Evolutionary conservation across 345 rosid genomes (phyloP).

Genomic region (Durio zibethinus): DNA sequence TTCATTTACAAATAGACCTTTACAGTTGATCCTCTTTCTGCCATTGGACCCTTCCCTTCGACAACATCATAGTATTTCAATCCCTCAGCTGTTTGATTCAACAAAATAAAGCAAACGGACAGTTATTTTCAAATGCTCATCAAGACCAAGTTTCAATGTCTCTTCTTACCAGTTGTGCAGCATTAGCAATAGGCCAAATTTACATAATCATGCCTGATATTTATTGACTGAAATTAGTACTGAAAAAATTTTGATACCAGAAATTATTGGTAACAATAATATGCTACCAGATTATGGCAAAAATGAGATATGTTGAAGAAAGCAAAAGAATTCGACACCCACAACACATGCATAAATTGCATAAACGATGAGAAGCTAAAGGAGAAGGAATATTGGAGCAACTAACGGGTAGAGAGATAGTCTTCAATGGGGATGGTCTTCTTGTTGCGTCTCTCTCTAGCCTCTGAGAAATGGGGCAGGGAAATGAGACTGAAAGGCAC

Average conservation of each 20-base stretch:
- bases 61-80: conserved; percentile 77
- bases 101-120: not conserved
- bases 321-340: not conserved
- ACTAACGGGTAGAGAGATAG: conserved; percentile 60
- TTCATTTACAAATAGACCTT: conserved; percentile 42
- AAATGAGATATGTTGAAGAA: not conserved
- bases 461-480: conserved; percentile 49
- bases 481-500: conserved; percentile 42
- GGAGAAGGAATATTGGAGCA: not conserved
- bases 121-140: no score
- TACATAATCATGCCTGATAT: no score
- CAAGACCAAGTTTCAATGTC: not conserved
- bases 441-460: conserved; percentile 80
- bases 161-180: conserved; percentile 43
- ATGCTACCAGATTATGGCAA: not conserved
- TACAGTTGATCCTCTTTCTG: conserved; percentile 69
- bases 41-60: conserved; percentile 78
- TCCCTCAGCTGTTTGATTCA: conserved; percentile 28
- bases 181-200: not conserved
- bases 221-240: not conserved
- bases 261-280: no score
- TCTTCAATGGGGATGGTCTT: conserved; percentile 68
- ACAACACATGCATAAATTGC: not conserved
- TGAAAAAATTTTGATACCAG: not conserved
- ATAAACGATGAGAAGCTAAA: conserved; percentile 9